Conservation (phyloP, 2,329 filamentous ascomycete species). For the Mollisiaceae sp. region DNA sequence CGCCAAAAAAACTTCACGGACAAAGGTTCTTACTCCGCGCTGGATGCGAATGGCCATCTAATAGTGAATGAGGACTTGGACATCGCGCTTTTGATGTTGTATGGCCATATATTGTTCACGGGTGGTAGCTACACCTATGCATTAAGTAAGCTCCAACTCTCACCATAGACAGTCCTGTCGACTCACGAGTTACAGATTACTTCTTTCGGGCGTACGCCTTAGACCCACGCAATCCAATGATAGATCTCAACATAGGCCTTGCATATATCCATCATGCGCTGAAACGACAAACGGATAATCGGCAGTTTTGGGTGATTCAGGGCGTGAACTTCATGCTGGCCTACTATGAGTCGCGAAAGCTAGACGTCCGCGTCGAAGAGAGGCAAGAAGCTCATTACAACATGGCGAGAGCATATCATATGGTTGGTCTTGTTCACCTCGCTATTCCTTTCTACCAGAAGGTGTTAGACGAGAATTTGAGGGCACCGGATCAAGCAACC, state of each 20-base stretch:
- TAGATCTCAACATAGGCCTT: conserved; percentile 81
- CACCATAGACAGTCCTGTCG: background rate
- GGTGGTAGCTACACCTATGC: conserved; percentile 84
- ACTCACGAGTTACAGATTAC: conserved; percentile 62
- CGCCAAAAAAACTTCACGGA: conserved; percentile 50
- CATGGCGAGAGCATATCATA: conserved; percentile 75
- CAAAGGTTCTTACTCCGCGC: conserved; percentile 46
- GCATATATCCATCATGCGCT: conserved; percentile 88
- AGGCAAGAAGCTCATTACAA: conserved; percentile 84
- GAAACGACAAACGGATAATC: conserved; percentile 87
- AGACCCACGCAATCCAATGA: conserved; percentile 75
- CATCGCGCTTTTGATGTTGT: conserved; percentile 81
- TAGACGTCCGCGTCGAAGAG: conserved; percentile 46
- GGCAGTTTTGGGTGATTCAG: conserved; percentile 86
- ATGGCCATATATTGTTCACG: conserved; percentile 86
- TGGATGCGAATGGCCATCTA: conserved; percentile 43
- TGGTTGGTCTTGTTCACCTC: conserved; percentile 73
- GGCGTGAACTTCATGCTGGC: conserved; percentile 80
- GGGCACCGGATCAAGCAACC: conserved; percentile 22
- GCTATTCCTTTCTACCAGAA: conserved; percentile 73
- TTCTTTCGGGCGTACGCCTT: conserved; percentile 80
- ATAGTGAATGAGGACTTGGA: conserved; percentile 59
- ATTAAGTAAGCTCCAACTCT: conserved; percentile 59
- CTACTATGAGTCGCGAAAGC: conserved; percentile 68
- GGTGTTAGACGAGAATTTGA: conserved; percentile 49